These are phyloP conservation scores for Ceratocystis huliohia DNA, from an alignment of 2,329 filamentous ascomycete genomes.

Conservation along the genomic window DNA sequence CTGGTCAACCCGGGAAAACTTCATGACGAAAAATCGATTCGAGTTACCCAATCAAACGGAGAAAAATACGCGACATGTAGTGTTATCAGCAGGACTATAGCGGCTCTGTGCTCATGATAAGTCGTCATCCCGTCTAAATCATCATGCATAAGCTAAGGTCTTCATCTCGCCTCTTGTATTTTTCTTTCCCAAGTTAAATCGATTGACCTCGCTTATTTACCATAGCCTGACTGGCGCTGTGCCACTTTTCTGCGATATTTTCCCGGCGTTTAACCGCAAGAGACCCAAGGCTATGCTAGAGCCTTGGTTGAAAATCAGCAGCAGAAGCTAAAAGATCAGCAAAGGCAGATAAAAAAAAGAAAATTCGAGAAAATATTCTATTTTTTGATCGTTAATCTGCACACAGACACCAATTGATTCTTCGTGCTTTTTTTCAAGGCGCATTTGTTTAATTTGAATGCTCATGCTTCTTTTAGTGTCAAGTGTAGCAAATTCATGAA, in stretches of 20 bases:
- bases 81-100: too few relatives aligned
- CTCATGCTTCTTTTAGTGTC: too few relatives aligned
- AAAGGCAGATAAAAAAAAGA: background rate
- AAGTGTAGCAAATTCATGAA: too few relatives aligned
- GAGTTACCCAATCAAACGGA: too few relatives aligned
- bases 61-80: too few relatives aligned
- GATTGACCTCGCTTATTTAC: too few relatives aligned
- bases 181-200: too few relatives aligned
- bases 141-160: too few relatives aligned
- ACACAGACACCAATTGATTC: background rate
- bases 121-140: too few relatives aligned
- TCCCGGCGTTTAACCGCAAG: background rate
- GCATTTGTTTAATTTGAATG: too few relatives aligned
- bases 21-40: background rate
- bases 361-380: background rate
- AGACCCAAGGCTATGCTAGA: background rate
- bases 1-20: background rate
- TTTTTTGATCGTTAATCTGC: background rate
- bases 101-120: too few relatives aligned
- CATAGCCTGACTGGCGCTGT: background rate
- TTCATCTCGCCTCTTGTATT: too few relatives aligned
- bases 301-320: conserved; percentile 11
- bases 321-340: background rate
- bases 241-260: background rate
- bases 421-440: background rate